A percentile compares a stretch with the other conserved stretches of the same genome.
Evolutionary conservation across 352 stramenopile species (phyloP).

Genomic region (Peronospora belbahrii): DNA sequence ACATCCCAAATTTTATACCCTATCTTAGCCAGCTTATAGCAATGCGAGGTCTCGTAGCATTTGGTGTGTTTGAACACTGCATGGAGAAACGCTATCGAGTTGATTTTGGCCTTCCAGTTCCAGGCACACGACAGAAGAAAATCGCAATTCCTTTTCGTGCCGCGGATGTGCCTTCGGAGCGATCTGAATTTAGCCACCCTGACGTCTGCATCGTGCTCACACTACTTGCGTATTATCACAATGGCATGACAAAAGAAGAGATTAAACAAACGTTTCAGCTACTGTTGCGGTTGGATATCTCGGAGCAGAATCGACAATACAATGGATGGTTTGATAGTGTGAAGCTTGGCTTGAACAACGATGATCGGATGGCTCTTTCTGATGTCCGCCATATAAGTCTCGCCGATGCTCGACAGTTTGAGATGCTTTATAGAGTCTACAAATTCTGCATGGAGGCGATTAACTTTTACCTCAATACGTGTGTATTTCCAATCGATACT

Average conservation of each 20-base stretch:
- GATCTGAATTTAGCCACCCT: conserved; percentile 86
- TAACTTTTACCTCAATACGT: conserved; percentile 82
- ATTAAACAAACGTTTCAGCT: conserved; percentile 42
- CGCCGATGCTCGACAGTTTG: conserved; percentile 29
- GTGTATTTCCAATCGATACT: conserved; percentile 80
- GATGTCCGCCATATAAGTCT: conserved; percentile 71
- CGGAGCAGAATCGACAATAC: conserved; percentile 60
- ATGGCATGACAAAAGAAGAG: conserved; percentile 46
- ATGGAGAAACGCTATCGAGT: conserved; percentile 83
- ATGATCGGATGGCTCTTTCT: conserved; percentile 28
- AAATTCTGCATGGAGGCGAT: conserved; percentile 58
- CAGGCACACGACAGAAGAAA: conserved; percentile 38
- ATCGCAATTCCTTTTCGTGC: conserved; percentile 84
- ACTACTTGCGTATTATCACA: conserved; percentile 82
- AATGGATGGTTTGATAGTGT: conserved; percentile 47
- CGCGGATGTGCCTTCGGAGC: conserved; percentile 70
- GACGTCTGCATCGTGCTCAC: conserved; percentile 81
- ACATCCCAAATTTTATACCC: conserved; percentile 11
- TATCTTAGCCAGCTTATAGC: conserved; percentile 44
- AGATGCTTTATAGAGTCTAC: no score
- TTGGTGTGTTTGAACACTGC: conserved; percentile 72
- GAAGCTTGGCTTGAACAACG: neutral
- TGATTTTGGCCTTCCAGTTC: conserved; percentile 56
- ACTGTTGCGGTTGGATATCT: conserved; percentile 55
- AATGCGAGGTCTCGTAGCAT: conserved; percentile 66